Evolutionary conservation across 176 grass and related monocot species (phyloP).

Genomic region (Oropetium thomaeum): DNA sequence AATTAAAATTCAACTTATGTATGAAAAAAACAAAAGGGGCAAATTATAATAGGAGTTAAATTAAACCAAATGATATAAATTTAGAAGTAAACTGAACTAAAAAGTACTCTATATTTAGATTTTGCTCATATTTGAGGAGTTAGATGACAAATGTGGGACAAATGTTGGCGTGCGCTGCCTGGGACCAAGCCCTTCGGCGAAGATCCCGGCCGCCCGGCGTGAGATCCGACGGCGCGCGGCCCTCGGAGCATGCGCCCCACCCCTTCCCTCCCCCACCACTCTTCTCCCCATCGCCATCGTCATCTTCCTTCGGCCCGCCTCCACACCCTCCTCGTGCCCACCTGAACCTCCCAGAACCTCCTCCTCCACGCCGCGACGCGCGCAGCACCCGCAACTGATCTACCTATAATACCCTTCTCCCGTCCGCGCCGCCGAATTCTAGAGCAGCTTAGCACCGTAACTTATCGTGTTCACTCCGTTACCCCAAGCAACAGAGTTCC

Average conservation of each 20-base stretch:
- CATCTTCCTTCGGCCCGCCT: background rate
- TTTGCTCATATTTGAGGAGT: no score
- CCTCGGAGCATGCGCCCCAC: background rate
- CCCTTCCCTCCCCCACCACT: no score
- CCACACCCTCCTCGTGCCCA: conserved; percentile 12
- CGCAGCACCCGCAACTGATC: background rate
- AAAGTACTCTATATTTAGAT: no score
- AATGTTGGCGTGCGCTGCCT: no score
- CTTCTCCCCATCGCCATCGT: background rate
- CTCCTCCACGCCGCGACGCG: background rate
- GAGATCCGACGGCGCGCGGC: conserved; percentile 27
- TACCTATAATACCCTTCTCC: background rate
- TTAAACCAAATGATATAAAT: no score
- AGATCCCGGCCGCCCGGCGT: conserved; percentile 21
- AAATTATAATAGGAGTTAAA: no score
- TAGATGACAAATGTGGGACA: no score
- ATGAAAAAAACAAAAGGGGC: no score
- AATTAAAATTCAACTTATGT: no score
- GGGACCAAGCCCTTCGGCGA: background rate
- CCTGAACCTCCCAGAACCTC: conserved; percentile 51
- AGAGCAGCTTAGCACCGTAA: background rate
- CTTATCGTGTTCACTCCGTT: background rate
- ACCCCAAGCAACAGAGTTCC: background rate
- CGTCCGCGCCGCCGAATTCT: background rate
- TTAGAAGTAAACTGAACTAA: no score